phyloP scores from a whole-genome alignment of 352 stramenopile genomes.

The Pythium monospermum region DNA sequence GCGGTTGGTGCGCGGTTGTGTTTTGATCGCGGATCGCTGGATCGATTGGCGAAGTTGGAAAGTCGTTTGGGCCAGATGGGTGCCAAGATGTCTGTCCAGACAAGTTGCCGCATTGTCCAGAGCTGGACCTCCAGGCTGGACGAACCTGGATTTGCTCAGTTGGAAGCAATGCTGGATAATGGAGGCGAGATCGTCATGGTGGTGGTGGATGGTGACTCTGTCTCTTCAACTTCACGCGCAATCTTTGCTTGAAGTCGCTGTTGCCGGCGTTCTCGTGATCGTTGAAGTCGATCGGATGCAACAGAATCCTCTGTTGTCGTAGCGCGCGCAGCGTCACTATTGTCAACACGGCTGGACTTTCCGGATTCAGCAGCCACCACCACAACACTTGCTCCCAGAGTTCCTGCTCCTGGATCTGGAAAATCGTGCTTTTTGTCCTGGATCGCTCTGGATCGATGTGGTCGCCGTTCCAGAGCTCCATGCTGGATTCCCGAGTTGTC shows the following conservation, averaged over 20 bases:
- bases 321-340: no score
- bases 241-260: conserved; percentile 46
- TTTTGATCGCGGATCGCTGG: no score
- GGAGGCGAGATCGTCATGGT: not conserved
- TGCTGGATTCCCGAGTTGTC: not conserved
- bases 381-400: no score
- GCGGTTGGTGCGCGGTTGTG: no score
- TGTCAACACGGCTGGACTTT: no score
- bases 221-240: conserved; percentile 7
- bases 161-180: not conserved
- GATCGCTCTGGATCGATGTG: not conserved
- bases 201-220: not conserved
- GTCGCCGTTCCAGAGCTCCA: not conserved
- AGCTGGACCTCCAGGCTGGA: no score
- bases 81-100: no score
- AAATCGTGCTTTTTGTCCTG: not conserved
- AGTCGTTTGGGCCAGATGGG: no score
- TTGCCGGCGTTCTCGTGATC: conserved; percentile 37
- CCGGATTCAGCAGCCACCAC: no score
- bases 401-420: no score
- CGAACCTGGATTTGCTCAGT: no score
- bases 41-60: not conserved
- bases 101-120: no score
- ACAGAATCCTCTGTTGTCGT: not conserved
- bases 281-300: conserved; percentile 30